These are phyloP conservation scores for Penicillium glabrum DNA, from an alignment of 2,329 filamentous ascomycete genomes.

Conservation along the genomic window DNA sequence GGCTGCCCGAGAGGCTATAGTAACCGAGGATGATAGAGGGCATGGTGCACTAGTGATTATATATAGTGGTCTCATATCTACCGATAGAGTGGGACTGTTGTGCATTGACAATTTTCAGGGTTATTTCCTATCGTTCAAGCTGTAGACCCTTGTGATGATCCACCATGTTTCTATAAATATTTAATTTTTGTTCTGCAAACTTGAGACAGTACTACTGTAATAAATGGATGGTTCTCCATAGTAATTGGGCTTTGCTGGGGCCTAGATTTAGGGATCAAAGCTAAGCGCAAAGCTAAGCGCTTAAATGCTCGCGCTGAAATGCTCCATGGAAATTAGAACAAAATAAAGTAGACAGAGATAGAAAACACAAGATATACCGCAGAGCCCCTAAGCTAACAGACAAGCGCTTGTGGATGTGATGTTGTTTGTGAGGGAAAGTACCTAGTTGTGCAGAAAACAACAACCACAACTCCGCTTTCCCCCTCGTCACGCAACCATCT, in stretches of 20 bases:
- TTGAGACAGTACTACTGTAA: not conserved
- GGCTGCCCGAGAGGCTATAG: not conserved
- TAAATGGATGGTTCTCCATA: not conserved
- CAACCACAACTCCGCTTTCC: constrained; percentile 2
- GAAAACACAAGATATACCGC: not conserved
- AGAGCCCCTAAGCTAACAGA: not conserved
- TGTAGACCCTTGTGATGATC: not conserved
- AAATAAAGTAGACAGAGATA: not conserved
- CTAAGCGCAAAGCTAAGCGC: too few relatives aligned
- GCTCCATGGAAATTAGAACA: not conserved
- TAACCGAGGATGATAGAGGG: not conserved
- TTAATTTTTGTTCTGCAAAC: too few relatives aligned
- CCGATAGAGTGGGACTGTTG: not conserved
- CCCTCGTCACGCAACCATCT: constrained; percentile 19
- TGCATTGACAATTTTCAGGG: not conserved
- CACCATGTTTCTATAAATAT: not conserved
- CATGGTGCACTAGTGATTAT: not conserved
- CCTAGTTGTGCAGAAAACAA: constrained; percentile 6
- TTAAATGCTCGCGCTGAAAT: too few relatives aligned
- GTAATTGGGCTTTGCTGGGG: too few relatives aligned
- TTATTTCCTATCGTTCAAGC: not conserved
- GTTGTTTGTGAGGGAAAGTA: not conserved
- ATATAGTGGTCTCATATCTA: not conserved
- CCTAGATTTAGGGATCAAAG: too few relatives aligned
- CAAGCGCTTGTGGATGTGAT: not conserved